Evolutionary conservation across 1,139 yeast species (phyloP).

Genomic region (Pichia sp.): DNA sequence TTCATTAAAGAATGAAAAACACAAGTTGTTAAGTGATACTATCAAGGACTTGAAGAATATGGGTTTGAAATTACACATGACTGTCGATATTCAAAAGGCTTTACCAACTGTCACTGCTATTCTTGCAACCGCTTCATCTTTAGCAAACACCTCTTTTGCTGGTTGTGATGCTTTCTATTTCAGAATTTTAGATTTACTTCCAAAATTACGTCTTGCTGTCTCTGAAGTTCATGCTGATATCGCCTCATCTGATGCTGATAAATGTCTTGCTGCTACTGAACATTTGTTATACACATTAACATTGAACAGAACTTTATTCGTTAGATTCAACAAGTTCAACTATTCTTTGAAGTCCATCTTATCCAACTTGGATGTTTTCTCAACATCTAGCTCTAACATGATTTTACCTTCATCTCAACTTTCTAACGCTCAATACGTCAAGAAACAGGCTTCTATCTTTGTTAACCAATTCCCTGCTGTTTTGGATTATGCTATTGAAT

Average conservation of each 20-base stretch:
- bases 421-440: background rate
- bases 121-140: slow-evolving; percentile 52
- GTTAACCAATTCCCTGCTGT: slow-evolving; percentile 48
- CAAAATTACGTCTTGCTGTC: slow-evolving; percentile 69
- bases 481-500: slow-evolving; percentile 45
- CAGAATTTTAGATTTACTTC: slow-evolving; percentile 74
- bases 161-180: slow-evolving; percentile 62
- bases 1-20: slow-evolving; percentile 75
- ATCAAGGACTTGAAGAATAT: slow-evolving; percentile 69
- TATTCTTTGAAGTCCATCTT: background rate
- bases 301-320: slow-evolving; percentile 48
- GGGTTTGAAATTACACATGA: slow-evolving; percentile 69
- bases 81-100: slow-evolving; percentile 59
- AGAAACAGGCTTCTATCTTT: slow-evolving; percentile 1
- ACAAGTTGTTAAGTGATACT: slow-evolving; percentile 73
- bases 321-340: slow-evolving; percentile 19
- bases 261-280: slow-evolving; percentile 79
- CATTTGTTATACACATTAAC: slow-evolving; percentile 59
- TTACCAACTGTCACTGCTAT: slow-evolving; percentile 66
- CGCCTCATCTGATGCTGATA: slow-evolving; percentile 70
- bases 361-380: slow-evolving; percentile 14
- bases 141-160: slow-evolving; percentile 41
- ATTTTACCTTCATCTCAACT: slow-evolving; percentile 5
- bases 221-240: slow-evolving; percentile 67
- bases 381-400: slow-evolving; percentile 1